Base-by-base conservation (phyloP, 108 stramenopile species). In the Parietichytrium sp. region DNA sequence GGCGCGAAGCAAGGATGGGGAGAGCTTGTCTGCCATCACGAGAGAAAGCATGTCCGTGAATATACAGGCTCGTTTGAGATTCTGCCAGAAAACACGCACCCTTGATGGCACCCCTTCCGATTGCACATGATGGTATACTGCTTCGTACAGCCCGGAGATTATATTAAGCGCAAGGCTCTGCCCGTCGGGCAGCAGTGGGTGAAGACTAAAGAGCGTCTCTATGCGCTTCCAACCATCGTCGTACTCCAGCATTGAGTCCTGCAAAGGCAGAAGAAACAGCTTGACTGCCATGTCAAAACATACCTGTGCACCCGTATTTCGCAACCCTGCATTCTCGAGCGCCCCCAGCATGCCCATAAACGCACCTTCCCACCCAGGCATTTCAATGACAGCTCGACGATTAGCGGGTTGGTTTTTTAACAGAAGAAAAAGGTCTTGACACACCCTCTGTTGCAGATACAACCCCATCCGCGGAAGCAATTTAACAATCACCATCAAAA, bases 201-300 rank as follows among this genome's bases (percentile, higher is more conserved):
- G 36, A 8, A 72, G 61, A 45, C 61, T 72, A 33, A 72, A 45
- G 38, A 72, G 36, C 8, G 61, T 72, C 20, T 72, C 61, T 6
- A 72, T 16, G 10, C 45, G 38, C 20, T 72, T 23, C 61, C 61
- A 72, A 6, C 61, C 61, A 38, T 72, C 45, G 15, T 45, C 61
- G 42, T 42, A 42, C 33, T 72, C 61, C 10, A 72, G 38, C 29
- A 72, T n/a, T n/a, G 45, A 33, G 42, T 72, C 61, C 45, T 72
- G 61, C 33, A 72, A 2, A 7, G 45, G 38, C n/a, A 72, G 42
- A 0, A 72, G 38, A 27, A 45, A 72, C 15, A 72, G 61, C 42
- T 72, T 72, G 61, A 72, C 61, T 33, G 38, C 61, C n/a, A 72
- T n/a, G 2, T 72, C 61, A 25, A 72, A 72, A 27, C 61, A 72